A percentile compares a stretch with the other conserved stretches of the same genome.
phyloP scores from a whole-genome alignment of 371 early-diverging fungal species.

The Saksenaea oblongispora region DNA sequence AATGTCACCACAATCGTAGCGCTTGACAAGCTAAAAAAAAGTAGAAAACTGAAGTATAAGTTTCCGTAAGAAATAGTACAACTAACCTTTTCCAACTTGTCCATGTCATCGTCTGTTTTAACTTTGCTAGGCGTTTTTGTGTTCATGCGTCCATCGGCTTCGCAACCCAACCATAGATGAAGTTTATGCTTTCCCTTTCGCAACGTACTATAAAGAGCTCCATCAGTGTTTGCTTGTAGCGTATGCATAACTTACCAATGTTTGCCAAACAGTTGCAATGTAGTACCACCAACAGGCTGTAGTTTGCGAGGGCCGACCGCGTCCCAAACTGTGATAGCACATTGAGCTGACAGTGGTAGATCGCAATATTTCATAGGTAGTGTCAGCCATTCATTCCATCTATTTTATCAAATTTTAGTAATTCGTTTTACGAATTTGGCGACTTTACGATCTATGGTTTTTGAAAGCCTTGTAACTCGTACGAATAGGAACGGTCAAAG shows the following conservation, averaged over 20 bases:
- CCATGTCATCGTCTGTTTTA: slow-evolving; percentile 69
- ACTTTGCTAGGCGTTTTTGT: slow-evolving; percentile 68
- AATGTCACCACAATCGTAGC: slow-evolving; percentile 86
- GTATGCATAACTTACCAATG: slow-evolving; percentile 56
- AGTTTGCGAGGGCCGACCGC: slow-evolving; percentile 74
- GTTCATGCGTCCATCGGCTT: slow-evolving; percentile 62
- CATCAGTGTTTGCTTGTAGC: neutral
- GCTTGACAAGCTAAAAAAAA: slow-evolving; percentile 66
- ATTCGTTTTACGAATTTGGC: neutral
- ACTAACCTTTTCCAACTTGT: slow-evolving; percentile 80
- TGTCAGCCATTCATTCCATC: slow-evolving; percentile 92
- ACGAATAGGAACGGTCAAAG: slow-evolving; percentile 68
- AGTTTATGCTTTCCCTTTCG: slow-evolving; percentile 84
- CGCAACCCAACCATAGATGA: slow-evolving; percentile 64
- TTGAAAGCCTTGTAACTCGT: slow-evolving; percentile 68
- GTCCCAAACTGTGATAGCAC: slow-evolving; percentile 84
- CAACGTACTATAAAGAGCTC: slow-evolving; percentile 55
- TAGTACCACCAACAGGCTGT: slow-evolving; percentile 74
- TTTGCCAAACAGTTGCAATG: slow-evolving; percentile 76
- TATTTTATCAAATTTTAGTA: slow-evolving; percentile 9
- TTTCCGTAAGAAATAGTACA: neutral
- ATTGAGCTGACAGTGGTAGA: slow-evolving; percentile 73
- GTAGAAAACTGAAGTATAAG: neutral
- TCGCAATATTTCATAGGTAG: slow-evolving; percentile 87
- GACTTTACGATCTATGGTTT: slow-evolving; percentile 49